Evolutionary conservation across 768 basidiomycete species (phyloP), one percentile per base, ranked within the genome.

Genomic region (Tubosaeta brunneosetosa): DNA sequence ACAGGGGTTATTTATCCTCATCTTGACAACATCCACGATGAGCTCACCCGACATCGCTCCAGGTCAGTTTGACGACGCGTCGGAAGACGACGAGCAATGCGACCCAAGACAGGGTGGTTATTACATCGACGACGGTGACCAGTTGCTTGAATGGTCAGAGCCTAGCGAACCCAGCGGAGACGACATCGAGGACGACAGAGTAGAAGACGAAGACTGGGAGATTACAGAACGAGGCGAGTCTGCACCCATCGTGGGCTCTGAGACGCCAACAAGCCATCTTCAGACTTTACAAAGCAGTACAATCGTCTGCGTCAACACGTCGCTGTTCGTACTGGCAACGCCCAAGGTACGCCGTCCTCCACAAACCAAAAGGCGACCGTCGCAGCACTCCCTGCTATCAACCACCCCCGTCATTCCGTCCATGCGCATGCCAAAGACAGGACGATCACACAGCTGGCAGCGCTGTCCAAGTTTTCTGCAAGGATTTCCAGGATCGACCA

Each of bases 201-300:
- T 84, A 26, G 89, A 91, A 56, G 89, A 92, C 63, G 91, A 93
- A 62, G 89, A 93, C 66, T 91, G 87, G 91, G 88, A 93, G 67
- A 78, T 88, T 50, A 80, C 87, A 48, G 90, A 92, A 71, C 73
- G 86, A 79, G 87, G 92, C 86, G 59, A 40, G 77, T 64, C 26
- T 44, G 12, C 41, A 17, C 51, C 12, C 13, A 33, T 34, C 43
- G 19, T 29, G 9, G 45, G 22, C 26, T 33, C 34, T 44, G 34
- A 52, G 36, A 22, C 29, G 26, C 52, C n/a, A 44, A 47, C 12
- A 26, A 46, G 26, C 13, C 16, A 55, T 49, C 52, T 55, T 46
- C 67, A 97, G 97, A 99, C 73, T 97, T 99, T 62, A 98, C 97
- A 32, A 98, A 98, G 71, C 94, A 97, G 62, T 99, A 90, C 72